Percentiles rank a stretch among this genome's conserved stretches.
Conservation (phyloP, 306 rosid species). For the Ceratonia siliqua region DNA sequence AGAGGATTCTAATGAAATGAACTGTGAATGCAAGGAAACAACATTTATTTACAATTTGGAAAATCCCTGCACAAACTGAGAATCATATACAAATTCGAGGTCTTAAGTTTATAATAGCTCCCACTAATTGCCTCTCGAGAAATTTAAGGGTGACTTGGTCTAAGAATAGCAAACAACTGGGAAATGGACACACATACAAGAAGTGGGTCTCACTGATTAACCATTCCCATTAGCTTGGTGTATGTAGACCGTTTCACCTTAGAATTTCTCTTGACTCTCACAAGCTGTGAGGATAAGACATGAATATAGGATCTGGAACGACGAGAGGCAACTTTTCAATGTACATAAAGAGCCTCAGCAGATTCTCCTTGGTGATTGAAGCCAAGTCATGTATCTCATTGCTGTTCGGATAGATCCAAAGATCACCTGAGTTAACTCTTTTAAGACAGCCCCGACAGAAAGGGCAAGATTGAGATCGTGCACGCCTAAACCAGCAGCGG, state of each 20-base stretch:
- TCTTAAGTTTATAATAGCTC: conserved; percentile 8
- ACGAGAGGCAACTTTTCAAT: conserved; percentile 74
- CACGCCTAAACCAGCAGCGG: conserved; percentile 51
- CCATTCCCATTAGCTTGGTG: no score
- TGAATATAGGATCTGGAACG: conserved; percentile 49
- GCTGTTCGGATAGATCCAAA: conserved; percentile 73
- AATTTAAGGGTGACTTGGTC: no score
- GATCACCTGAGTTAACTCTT: conserved; percentile 75
- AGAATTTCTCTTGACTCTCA: no score
- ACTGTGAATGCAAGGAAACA: neutral
- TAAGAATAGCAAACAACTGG: no score
- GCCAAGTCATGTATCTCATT: conserved; percentile 57
- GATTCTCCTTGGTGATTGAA: conserved; percentile 64
- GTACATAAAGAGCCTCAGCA: conserved; percentile 67
- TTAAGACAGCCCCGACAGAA: conserved; percentile 85
- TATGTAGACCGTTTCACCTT: no score
- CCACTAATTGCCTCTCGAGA: no score
- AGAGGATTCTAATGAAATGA: conserved; percentile 2
- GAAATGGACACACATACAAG: no score
- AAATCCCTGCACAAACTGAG: conserved; percentile 24
- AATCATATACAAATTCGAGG: conserved; percentile 25
- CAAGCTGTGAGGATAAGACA: conserved; percentile 39
- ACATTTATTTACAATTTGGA: neutral
- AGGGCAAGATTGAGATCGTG: conserved; percentile 79
- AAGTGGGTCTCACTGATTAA: no score